Evolutionary conservation across 2,329 filamentous ascomycete species (phyloP).

Genomic region (Botrytis elliptica): DNA sequence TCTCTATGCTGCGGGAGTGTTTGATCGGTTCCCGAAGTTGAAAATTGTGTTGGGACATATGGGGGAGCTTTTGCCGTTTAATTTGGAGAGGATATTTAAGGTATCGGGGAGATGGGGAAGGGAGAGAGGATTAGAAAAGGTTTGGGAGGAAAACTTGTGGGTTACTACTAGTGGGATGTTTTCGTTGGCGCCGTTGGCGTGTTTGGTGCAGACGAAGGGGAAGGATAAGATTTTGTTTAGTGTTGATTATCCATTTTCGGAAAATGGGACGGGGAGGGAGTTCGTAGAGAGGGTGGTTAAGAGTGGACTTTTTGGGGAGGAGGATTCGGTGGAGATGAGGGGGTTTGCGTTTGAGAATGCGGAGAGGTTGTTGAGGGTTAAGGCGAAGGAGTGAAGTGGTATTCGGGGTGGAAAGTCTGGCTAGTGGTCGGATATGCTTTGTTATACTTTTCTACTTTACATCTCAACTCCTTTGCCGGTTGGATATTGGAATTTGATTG

Average conservation of each 20-base stretch:
- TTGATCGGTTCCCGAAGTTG: slow-evolving; percentile 53
- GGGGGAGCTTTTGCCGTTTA: slow-evolving; percentile 54
- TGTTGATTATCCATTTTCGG: slow-evolving; percentile 57
- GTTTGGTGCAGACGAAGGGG: slow-evolving; percentile 45
- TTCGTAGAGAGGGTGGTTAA: slow-evolving; percentile 50
- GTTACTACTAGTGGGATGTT: slow-evolving; percentile 57
- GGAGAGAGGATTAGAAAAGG: slow-evolving; percentile 45
- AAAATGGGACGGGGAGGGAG: slow-evolving; percentile 48
- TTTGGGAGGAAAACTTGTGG: slow-evolving; percentile 57
- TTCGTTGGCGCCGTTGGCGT: slow-evolving; percentile 48
- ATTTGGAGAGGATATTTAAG: slow-evolving; percentile 48
- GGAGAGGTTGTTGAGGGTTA: slow-evolving; percentile 45
- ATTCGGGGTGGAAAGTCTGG: background rate
- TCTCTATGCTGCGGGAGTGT: slow-evolving; percentile 53
- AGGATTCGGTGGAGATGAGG: slow-evolving; percentile 46
- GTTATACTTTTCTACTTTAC: background rate
- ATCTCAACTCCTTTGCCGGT: background rate
- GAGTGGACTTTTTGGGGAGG: slow-evolving; percentile 49
- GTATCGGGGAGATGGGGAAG: slow-evolving; percentile 38
- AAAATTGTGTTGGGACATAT: slow-evolving; percentile 56
- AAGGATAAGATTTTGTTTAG: slow-evolving; percentile 55
- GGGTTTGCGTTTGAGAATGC: slow-evolving; percentile 52
- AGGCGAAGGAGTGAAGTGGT: background rate
- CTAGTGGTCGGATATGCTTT: no score
- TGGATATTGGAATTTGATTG: background rate